Evolutionary conservation across 31 red algal species (phyloP).

Genomic region (Bonnemaisonia californica): DNA sequence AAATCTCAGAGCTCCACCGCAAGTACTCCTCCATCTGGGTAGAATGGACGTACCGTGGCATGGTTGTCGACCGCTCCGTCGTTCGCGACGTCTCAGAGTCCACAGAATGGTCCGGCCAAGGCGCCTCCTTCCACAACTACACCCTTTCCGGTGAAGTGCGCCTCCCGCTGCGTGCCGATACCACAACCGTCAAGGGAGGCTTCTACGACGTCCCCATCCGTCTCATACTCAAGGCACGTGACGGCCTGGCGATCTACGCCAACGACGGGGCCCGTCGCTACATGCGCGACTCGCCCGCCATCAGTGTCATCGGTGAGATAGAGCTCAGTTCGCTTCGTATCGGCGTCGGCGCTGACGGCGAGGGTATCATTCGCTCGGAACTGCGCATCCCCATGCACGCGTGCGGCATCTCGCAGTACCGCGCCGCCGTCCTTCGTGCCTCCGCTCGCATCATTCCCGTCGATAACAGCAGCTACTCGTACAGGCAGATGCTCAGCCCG

Average conservation of each 20-base stretch:
- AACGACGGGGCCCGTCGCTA: constrained; percentile 77
- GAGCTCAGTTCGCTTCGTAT: constrained; percentile 67
- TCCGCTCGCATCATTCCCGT: constrained; percentile 65
- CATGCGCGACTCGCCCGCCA: constrained; percentile 59
- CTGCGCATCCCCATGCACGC: constrained; percentile 78
- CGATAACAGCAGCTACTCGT: constrained; percentile 77
- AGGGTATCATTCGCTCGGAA: constrained; percentile 64
- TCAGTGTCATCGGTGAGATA: constrained; percentile 72
- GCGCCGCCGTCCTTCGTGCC: constrained; percentile 65
- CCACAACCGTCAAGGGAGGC: constrained; percentile 58
- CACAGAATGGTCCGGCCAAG: constrained; percentile 61
- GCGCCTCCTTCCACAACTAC: constrained; percentile 71
- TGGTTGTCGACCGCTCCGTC: constrained; percentile 79
- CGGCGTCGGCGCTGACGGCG: constrained; percentile 59
- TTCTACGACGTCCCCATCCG: constrained; percentile 62
- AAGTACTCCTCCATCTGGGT: constrained; percentile 87
- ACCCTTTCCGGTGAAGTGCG: constrained; percentile 74
- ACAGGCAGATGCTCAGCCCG: constrained; percentile 71
- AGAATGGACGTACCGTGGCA: constrained; percentile 76
- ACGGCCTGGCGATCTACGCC: constrained; percentile 73
- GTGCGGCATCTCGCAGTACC: constrained; percentile 57
- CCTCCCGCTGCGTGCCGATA: constrained; percentile 74
- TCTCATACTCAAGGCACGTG: constrained; percentile 72
- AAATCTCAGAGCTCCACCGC: constrained; percentile 73
- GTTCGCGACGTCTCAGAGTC: constrained; percentile 55